Evolutionary conservation across 805 yeast species (phyloP), one percentile per base, ranked within the genome.

Genomic region (Kodamaea kaohsiungensis): DNA sequence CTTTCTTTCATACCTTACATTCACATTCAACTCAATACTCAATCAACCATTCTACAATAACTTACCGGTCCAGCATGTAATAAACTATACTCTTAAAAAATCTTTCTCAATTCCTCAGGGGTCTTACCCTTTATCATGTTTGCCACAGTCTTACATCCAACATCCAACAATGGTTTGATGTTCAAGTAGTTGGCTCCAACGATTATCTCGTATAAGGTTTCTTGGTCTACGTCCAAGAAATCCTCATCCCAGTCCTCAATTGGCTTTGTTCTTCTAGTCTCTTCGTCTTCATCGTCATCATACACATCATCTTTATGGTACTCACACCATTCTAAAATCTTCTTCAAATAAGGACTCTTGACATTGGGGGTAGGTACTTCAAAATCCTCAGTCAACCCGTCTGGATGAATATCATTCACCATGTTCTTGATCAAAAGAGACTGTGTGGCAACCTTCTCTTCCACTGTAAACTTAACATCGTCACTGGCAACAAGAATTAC

Each of bases 141-240:
- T 53, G 81, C 81, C 22, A 77, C 80, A 10, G 78, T 75, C 64
- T 78, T 77, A 65, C 81, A 77, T 22, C 80, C 80, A 16, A 74
- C 76, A 50, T 77, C 81, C 43, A 77, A 67, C 38, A 77, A 65
- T 1, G 79, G 76, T 51, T 71, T 69, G 60, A 77, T 77, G 50
- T 77, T 80, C 53, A 77, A 68, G 61, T 76, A 77, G 60, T 77
- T 77, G 35, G 81, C 81, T 17, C 79, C 73, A 63, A 77, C 63
- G 53, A 77, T 77, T 60, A 77, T 77, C 63, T 77, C 81, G 59
- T 76, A 77, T 53, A 77, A 69, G 76, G 77, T 73, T 56, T 77
- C 79, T 67, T 77, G 38, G 16, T 46, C 50, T 3, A 46, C 54
- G 13, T 37, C 38, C 33, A 51, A 51, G 45, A 46, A 51, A 13